phyloP scores from a whole-genome alignment of 768 basidiomycete species.

The Trametes sanguinea region DNA sequence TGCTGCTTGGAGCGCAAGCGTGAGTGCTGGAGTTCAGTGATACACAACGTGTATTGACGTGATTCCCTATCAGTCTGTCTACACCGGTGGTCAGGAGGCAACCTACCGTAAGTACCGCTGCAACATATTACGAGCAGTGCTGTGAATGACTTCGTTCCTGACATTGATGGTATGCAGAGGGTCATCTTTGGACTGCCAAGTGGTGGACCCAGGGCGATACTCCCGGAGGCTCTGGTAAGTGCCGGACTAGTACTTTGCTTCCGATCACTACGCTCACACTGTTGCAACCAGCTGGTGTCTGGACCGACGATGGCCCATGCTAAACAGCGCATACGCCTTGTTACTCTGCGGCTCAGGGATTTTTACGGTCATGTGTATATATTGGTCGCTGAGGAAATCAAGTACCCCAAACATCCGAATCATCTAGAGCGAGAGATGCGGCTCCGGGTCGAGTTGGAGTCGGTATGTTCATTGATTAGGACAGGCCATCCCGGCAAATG shows the following conservation, averaged over 20 bases:
- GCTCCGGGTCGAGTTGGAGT: not conserved
- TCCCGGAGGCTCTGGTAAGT: constrained; percentile 52
- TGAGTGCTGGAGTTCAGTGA: constrained; percentile 24
- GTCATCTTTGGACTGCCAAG: constrained; percentile 58
- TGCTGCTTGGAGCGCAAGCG: constrained; percentile 49
- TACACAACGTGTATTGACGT: not conserved
- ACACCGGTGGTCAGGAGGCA: constrained; percentile 47
- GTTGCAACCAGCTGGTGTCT: constrained; percentile 48
- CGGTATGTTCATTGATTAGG: too few relatives aligned
- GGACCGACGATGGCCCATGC: constrained; percentile 53
- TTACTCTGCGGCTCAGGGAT: not conserved
- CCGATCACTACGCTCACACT: constrained; percentile 1
- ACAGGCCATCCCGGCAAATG: too few relatives aligned
- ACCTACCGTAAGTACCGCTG: constrained; percentile 43
- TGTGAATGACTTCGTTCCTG: too few relatives aligned
- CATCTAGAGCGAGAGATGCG: not conserved
- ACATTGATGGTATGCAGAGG: constrained; percentile 32
- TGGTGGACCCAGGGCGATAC: constrained; percentile 66
- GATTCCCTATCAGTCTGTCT: constrained; percentile 38
- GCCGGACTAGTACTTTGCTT: not conserved
- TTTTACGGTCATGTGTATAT: constrained; percentile 5
- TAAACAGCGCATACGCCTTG: constrained; percentile 11
- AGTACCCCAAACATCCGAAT: constrained; percentile 3
- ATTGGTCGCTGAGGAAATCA: constrained; percentile 4
- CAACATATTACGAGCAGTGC: too few relatives aligned